Percentiles rank a stretch among this genome's conserved stretches.
phyloP scores from a whole-genome alignment of 2,329 filamentous ascomycete species.

The Paecilomyces niveus region DNA sequence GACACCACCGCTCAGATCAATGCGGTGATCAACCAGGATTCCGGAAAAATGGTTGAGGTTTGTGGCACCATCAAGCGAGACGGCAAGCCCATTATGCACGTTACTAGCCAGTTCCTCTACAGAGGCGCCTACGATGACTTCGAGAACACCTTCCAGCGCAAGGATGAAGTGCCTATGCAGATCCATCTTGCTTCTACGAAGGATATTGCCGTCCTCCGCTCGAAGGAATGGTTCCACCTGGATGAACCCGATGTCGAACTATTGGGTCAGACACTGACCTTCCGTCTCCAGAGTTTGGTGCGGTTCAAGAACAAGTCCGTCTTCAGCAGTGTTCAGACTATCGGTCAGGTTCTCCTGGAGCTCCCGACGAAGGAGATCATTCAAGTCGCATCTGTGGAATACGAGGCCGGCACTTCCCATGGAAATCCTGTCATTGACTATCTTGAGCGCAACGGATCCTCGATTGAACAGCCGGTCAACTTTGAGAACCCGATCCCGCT shows the following conservation, averaged over 20 bases:
- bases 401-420: slow-evolving; percentile 82
- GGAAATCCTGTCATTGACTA: slow-evolving; percentile 98
- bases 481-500: slow-evolving; percentile 97
- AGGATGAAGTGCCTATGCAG: slow-evolving; percentile 91
- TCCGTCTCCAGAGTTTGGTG: slow-evolving; percentile 87
- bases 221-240: slow-evolving; percentile 95
- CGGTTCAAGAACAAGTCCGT: slow-evolving; percentile 92
- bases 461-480: slow-evolving; percentile 90
- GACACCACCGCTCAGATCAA: slow-evolving; percentile 94
- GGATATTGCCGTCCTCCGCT: slow-evolving; percentile 87
- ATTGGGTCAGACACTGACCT: slow-evolving; percentile 85
- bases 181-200: slow-evolving; percentile 79
- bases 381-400: slow-evolving; percentile 94
- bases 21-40: slow-evolving; percentile 94
- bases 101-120: slow-evolving; percentile 97
- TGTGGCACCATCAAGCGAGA: slow-evolving; percentile 89
- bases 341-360: slow-evolving; percentile 87
- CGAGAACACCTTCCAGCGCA: slow-evolving; percentile 98
- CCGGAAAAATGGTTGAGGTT: slow-evolving; percentile 99
- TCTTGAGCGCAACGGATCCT: slow-evolving; percentile 80
- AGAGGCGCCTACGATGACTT: slow-evolving; percentile 87
- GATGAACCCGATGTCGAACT: slow-evolving; percentile 80
- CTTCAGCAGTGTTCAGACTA: slow-evolving; percentile 85
- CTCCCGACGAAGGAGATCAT: slow-evolving; percentile 95
- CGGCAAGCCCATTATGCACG: slow-evolving; percentile 86